These are phyloP conservation scores for Ogataea salicorniae DNA, from an alignment of 805 yeast species.

Conservation along the genomic window DNA sequence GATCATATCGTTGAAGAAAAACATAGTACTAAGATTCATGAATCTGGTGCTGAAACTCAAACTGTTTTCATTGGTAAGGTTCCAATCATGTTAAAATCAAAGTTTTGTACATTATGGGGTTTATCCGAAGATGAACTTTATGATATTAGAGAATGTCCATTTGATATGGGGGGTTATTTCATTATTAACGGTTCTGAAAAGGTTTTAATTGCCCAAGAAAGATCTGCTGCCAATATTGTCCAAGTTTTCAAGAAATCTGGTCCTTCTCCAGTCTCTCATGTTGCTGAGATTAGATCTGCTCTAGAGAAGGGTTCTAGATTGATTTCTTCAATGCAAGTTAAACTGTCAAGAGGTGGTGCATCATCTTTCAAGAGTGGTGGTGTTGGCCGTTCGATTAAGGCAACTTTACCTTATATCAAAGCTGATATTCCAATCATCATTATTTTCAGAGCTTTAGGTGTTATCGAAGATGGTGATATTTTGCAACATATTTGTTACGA, in stretches of 20 bases:
- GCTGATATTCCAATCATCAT: slow-evolving; percentile 96
- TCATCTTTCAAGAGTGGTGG: slow-evolving; percentile 44
- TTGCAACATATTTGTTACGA: slow-evolving; percentile 97
- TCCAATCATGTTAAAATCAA: slow-evolving; percentile 96
- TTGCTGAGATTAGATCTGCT: slow-evolving; percentile 96
- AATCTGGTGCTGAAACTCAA: slow-evolving; percentile 32
- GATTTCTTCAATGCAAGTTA: slow-evolving; percentile 90
- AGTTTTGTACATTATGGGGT: slow-evolving; percentile 88
- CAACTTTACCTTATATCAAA: slow-evolving; percentile 92
- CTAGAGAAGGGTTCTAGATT: slow-evolving; percentile 95
- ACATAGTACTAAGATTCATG: slow-evolving; percentile 29
- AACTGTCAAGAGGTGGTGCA: slow-evolving; percentile 55
- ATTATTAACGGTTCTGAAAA: slow-evolving; percentile 98
- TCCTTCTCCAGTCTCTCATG: slow-evolving; percentile 91
- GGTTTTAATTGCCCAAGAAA: slow-evolving; percentile 96
- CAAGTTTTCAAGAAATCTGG: slow-evolving; percentile 98
- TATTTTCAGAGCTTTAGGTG: slow-evolving; percentile 96
- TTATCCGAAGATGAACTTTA: slow-evolving; percentile 89
- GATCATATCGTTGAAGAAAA: slow-evolving; percentile 56
- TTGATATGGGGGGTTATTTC: slow-evolving; percentile 99
- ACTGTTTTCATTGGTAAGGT: slow-evolving; percentile 85
- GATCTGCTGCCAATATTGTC: slow-evolving; percentile 97
- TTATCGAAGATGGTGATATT: slow-evolving; percentile 98
- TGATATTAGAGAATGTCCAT: slow-evolving; percentile 96
- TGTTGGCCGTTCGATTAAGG: slow-evolving; percentile 80